Conservation (phyloP, 192 early-diverging fungal genomes). For the Obelidium mucronatum region DNA sequence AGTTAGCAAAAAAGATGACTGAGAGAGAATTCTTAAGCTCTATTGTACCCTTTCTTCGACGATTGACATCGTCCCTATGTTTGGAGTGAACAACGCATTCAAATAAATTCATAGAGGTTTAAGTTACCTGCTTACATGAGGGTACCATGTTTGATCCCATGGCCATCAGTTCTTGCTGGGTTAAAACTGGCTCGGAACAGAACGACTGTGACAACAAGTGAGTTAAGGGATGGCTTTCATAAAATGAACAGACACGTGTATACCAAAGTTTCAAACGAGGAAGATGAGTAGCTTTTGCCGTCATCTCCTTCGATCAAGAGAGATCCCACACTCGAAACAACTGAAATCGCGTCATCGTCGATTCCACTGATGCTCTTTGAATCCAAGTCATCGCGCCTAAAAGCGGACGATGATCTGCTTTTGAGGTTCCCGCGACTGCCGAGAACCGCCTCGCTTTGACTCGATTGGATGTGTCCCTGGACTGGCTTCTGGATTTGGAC, state of each 20-base stretch:
- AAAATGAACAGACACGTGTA: neutral
- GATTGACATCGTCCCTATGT: constrained; percentile 22
- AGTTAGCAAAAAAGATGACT: neutral
- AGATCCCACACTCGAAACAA: constrained; percentile 45
- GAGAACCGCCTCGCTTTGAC: constrained; percentile 6
- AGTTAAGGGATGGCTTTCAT: neutral
- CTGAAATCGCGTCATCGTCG: constrained; percentile 44
- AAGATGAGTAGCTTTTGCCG: constrained; percentile 38
- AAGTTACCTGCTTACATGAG: constrained; percentile 15
- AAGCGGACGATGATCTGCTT: neutral
- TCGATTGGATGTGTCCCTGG: constrained; percentile 9
- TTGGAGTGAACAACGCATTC: constrained; percentile 2
- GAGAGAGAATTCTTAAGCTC: neutral
- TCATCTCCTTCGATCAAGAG: constrained; percentile 35
- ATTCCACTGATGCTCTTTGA: neutral
- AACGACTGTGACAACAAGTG: constrained; percentile 44
- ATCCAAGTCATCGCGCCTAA: neutral
- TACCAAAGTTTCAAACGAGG: constrained; percentile 58
- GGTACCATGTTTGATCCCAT: constrained; percentile 49
- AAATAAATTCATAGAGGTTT: neutral
- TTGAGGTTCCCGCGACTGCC: neutral
- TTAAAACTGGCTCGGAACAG: constrained; percentile 60
- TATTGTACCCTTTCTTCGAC: constrained; percentile 14
- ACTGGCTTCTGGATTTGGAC: neutral
- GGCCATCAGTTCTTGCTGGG: constrained; percentile 51